phyloP scores from a whole-genome alignment of 352 stramenopile genomes.

The Thraustochytrium sp. region DNA sequence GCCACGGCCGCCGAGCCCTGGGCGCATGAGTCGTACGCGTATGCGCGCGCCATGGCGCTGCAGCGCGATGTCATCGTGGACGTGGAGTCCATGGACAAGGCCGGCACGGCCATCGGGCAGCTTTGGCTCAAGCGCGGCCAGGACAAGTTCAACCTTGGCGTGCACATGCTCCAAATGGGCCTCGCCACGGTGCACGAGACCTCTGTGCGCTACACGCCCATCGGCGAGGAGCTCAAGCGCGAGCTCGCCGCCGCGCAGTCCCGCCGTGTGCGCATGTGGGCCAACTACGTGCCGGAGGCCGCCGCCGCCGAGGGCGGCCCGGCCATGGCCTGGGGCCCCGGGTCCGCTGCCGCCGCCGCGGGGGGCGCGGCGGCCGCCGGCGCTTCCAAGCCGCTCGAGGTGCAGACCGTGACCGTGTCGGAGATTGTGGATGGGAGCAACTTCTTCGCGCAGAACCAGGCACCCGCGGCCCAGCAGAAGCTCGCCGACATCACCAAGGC shows the following conservation, averaged over 20 bases:
- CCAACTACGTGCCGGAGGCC: constrained; percentile 63
- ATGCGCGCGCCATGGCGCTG: constrained; percentile 74
- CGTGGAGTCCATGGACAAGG: constrained; percentile 86
- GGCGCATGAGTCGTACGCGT: constrained; percentile 75
- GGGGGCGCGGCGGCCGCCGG: constrained; percentile 56
- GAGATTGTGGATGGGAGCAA: constrained; percentile 85
- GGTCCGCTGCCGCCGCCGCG: constrained; percentile 60
- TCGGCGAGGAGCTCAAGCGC: constrained; percentile 63
- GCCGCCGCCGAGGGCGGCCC: constrained; percentile 53
- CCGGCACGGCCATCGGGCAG: constrained; percentile 78
- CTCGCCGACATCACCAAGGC: neutral
- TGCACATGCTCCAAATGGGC: constrained; percentile 79
- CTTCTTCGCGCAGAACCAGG: constrained; percentile 86
- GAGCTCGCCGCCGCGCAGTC: constrained; percentile 77
- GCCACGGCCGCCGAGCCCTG: constrained; percentile 64
- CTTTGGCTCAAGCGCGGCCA: constrained; percentile 59
- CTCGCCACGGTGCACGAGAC: constrained; percentile 63
- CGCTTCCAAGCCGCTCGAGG: constrained; percentile 51
- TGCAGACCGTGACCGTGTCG: constrained; percentile 75
- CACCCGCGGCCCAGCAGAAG: constrained; percentile 52
- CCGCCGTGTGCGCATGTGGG: constrained; percentile 89
- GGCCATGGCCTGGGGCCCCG: constrained; percentile 53
- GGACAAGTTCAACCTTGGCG: constrained; percentile 55
- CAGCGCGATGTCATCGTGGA: constrained; percentile 82
- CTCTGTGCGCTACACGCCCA: constrained; percentile 79